Conservation (phyloP, 1,284 basidiomycete species). For the Leccinum subrobustum region DNA sequence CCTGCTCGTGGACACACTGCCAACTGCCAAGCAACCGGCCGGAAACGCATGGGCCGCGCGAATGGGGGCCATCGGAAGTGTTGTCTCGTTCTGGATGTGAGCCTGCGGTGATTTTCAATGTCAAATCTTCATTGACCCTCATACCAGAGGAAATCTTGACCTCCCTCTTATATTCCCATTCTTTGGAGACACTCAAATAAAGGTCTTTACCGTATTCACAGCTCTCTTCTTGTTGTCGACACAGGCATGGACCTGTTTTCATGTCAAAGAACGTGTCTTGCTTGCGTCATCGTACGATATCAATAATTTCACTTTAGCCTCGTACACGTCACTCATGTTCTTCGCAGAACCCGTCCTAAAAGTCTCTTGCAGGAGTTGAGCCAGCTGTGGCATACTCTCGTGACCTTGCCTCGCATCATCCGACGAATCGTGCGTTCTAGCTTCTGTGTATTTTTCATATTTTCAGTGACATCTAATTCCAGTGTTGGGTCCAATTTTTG, state of each 20-base stretch:
- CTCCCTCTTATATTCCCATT: conserved; percentile 64
- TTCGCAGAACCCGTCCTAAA: conserved; percentile 30
- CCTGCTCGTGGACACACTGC: conserved; percentile 71
- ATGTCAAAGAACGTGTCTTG: conserved; percentile 79
- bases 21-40: conserved; percentile 71
- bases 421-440: conserved; percentile 66
- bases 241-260: conserved; percentile 58
- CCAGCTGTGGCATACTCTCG: conserved; percentile 69
- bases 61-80: conserved; percentile 81
- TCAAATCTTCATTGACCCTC: background rate
- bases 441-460: conserved; percentile 10
- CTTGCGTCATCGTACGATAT: conserved; percentile 44
- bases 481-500: conserved; percentile 89
- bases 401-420: conserved; percentile 72
- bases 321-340: conserved; percentile 13
- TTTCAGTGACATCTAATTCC: conserved; percentile 7
- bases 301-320: background rate
- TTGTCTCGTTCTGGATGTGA: conserved; percentile 85
- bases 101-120: conserved; percentile 30
- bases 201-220: conserved; percentile 67
- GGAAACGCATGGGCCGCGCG: conserved; percentile 96
- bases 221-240: conserved; percentile 51
- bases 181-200: conserved; percentile 75
- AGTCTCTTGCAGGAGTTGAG: conserved; percentile 51
- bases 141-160: conserved; percentile 69